Evolutionary conservation across 2,329 filamentous ascomycete genomes (phyloP).

Genomic region (Alternaria sp.): DNA sequence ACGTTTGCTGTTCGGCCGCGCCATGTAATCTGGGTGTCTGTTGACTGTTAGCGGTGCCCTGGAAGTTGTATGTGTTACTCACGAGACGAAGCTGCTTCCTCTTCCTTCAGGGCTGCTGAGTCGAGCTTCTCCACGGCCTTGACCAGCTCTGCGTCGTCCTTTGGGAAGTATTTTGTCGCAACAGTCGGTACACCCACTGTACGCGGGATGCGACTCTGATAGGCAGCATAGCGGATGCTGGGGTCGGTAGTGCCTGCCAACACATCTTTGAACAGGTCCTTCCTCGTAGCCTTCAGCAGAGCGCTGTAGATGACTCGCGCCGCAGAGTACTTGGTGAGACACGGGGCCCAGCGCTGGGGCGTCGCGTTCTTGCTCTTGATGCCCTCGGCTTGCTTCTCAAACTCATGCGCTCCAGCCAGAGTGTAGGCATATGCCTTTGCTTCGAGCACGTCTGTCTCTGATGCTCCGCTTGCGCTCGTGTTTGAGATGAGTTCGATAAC

Average conservation of each 20-base stretch:
- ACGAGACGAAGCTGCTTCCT: slow-evolving; percentile 57
- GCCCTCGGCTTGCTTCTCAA: slow-evolving; percentile 76
- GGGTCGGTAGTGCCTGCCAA: slow-evolving; percentile 87
- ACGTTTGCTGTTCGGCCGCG: slow-evolving; percentile 83
- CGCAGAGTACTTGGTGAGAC: slow-evolving; percentile 76
- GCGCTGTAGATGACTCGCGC: slow-evolving; percentile 83
- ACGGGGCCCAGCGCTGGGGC: slow-evolving; percentile 72
- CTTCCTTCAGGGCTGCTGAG: slow-evolving; percentile 54
- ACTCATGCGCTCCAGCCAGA: slow-evolving; percentile 76
- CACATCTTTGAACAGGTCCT: slow-evolving; percentile 84
- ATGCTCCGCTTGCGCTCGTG: slow-evolving; percentile 67
- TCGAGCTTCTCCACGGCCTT: slow-evolving; percentile 74
- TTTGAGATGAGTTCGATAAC: slow-evolving; percentile 72
- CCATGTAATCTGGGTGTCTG: slow-evolving; percentile 75
- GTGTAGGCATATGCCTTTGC: slow-evolving; percentile 82
- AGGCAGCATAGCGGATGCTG: slow-evolving; percentile 91
- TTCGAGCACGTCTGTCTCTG: slow-evolving; percentile 76
- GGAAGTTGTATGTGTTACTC: slow-evolving; percentile 39
- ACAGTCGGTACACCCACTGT: slow-evolving; percentile 82
- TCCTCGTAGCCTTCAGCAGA: slow-evolving; percentile 69
- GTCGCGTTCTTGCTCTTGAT: slow-evolving; percentile 46
- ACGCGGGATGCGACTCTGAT: slow-evolving; percentile 85
- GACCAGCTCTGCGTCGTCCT: slow-evolving; percentile 66
- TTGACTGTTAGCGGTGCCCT: slow-evolving; percentile 19
- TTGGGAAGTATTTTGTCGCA: slow-evolving; percentile 78